Conservation (phyloP, 2,329 filamentous ascomycete species). For the Hypocreales sp. region DNA sequence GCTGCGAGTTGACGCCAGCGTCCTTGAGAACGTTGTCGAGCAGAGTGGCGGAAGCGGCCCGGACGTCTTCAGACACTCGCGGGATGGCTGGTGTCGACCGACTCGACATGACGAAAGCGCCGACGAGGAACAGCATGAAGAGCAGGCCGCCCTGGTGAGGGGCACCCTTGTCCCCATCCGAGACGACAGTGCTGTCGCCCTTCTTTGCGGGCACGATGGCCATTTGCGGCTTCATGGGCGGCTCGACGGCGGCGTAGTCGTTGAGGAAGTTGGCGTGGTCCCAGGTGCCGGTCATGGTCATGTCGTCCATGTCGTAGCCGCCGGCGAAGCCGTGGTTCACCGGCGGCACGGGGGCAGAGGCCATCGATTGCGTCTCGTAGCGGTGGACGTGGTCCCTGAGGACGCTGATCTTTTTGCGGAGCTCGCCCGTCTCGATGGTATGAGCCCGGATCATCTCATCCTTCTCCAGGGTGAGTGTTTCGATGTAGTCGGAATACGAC, state of each 20-base stretch:
- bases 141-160: slow-evolving; percentile 73
- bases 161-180: slow-evolving; percentile 45
- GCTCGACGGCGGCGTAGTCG: slow-evolving; percentile 50
- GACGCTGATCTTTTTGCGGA: slow-evolving; percentile 83
- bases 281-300: slow-evolving; percentile 72
- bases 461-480: slow-evolving; percentile 69
- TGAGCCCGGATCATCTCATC: slow-evolving; percentile 80
- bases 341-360: slow-evolving; percentile 11
- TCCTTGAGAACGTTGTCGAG: slow-evolving; percentile 74
- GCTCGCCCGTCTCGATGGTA: slow-evolving; percentile 77
- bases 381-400: slow-evolving; percentile 58
- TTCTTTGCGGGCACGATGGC: slow-evolving; percentile 39
- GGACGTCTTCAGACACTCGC: slow-evolving; percentile 65
- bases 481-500: slow-evolving; percentile 58
- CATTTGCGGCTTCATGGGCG: slow-evolving; percentile 44
- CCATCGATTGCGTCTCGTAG: slow-evolving; percentile 44
- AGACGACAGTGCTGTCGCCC: slow-evolving; percentile 15
- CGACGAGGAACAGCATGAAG: slow-evolving; percentile 91
- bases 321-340: slow-evolving; percentile 49
- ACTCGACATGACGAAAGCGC: slow-evolving; percentile 89
- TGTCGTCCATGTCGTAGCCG: slow-evolving; percentile 71
- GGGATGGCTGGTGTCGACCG: slow-evolving; percentile 57
- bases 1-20: slow-evolving; percentile 40
- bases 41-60: slow-evolving; percentile 60
- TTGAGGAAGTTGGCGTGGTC: slow-evolving; percentile 59